Evolutionary conservation across 2,329 filamentous ascomycete species (phyloP), one percentile per base, ranked within the genome.

Genomic region (Fusarium tricinctum): DNA sequence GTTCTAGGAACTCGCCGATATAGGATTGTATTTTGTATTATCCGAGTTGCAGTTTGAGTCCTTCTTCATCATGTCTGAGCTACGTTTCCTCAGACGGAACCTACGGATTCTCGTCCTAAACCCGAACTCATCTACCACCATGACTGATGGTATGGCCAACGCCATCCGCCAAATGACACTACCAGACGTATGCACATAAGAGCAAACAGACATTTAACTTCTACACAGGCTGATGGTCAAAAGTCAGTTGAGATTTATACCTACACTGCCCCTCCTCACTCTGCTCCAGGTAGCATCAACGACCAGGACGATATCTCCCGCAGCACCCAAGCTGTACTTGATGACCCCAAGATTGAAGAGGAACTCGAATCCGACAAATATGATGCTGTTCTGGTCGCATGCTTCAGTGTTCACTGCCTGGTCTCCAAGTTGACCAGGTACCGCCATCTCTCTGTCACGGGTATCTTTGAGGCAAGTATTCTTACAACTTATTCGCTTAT

Each of bases 381-480:
- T 77, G 89, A 96, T 74, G 93, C 86, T n/a, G 90, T 97, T 65
- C 85, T 97, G 1, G 86, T 97, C 3, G 94, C 94, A 20, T 97
- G 95, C 81, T 98, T 93, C 81, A 96, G 92, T 62, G 88, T 91
- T 2, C 94, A 97, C 75, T 89, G 91, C 0, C 85, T 97, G 0
- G 92, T 97, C 0, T 78, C 83, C 0, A 78, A 84, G 48, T 80
- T 97, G 15, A 78, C 82, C 14, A 67, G 75, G 2, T 60, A 73
- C 77, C 52, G 78, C 28, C 63, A 72, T 20, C 63, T 73, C 7
- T 68, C 75, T 8, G 73, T 80, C 14, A 78, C 73, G 8, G 94
- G 95, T 8, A 97, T 98, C 57, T 96, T 97, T 74, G 94, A 97
- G 78, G 91, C 93, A 1, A 93, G 91, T 73, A 83, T 97, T 15